These are phyloP conservation scores for Eucalyptus brandiana DNA, from an alignment of 345 rosid species.

Conservation along the genomic window DNA sequence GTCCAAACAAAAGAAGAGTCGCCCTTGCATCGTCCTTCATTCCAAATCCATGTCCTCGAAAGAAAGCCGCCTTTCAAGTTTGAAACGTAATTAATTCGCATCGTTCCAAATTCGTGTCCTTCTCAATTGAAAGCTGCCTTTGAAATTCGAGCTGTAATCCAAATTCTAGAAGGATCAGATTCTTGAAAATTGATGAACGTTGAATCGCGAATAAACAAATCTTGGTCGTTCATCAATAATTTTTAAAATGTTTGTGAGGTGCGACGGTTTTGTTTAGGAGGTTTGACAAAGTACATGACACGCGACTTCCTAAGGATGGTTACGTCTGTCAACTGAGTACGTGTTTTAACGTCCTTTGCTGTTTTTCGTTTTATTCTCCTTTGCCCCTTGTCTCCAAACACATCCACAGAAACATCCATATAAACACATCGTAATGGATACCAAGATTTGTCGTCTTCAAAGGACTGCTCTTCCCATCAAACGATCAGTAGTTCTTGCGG, in stretches of 20 bases:
- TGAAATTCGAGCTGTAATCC: neutral
- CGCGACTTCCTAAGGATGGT: neutral
- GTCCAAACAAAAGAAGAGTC: neutral
- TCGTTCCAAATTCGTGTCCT: neutral
- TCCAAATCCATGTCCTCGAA: neutral
- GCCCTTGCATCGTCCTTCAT: neutral
- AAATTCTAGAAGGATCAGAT: neutral
- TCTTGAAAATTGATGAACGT: neutral
- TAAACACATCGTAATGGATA: neutral
- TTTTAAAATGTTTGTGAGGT: neutral
- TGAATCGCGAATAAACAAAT: neutral
- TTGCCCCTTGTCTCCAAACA: neutral
- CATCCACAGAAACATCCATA: neutral
- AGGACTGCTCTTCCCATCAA: neutral
- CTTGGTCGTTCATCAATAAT: neutral
- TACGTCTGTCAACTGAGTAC: neutral
- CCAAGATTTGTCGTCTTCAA: neutral
- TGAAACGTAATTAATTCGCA: neutral
- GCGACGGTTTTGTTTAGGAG: neutral
- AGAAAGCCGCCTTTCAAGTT: neutral
- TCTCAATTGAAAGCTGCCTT: neutral
- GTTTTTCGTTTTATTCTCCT: neutral
- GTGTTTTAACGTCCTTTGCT: neutral
- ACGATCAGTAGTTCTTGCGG: neutral
- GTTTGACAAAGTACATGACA: neutral